Conservation (phyloP, 768 basidiomycete species). For the Harrya chromipes region DNA sequence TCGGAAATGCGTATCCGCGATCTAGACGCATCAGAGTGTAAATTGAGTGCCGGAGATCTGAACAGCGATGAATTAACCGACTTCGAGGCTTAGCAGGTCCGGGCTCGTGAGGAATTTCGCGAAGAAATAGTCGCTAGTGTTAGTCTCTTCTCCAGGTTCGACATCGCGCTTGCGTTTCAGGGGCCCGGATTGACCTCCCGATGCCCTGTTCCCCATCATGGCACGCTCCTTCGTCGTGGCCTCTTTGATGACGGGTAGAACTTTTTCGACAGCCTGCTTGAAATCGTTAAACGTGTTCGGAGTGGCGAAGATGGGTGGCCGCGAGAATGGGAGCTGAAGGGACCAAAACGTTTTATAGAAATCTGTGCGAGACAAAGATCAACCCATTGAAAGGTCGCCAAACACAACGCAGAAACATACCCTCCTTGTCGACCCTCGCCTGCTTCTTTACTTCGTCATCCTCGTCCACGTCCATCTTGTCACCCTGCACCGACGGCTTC, state of each 20-base stretch:
- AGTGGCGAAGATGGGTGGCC: conserved; percentile 65
- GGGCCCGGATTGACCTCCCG: conserved; percentile 32
- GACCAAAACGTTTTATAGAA: conserved; percentile 92
- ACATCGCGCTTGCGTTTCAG: conserved; percentile 68
- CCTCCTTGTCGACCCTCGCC: conserved; percentile 55
- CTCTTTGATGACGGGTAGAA: conserved; percentile 77
- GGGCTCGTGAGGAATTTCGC: conserved; percentile 91
- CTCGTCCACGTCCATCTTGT: conserved; percentile 66
- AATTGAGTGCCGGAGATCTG: conserved; percentile 3
- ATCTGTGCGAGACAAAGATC: conserved; percentile 39
- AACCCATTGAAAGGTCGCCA: not conserved
- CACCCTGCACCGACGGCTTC: conserved; percentile 34
- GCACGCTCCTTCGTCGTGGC: conserved; percentile 86
- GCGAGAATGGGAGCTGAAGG: conserved; percentile 80
- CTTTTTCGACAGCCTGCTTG: conserved; percentile 64
- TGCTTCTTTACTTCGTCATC: conserved; percentile 35
- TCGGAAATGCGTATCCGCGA: conserved; percentile 90
- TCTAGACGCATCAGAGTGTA: conserved; percentile 40
- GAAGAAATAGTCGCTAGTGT: conserved; percentile 77
- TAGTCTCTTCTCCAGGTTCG: conserved; percentile 51
- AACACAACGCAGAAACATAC: conserved; percentile 32
- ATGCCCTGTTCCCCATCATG: conserved; percentile 74
- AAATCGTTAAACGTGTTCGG: conserved; percentile 60
- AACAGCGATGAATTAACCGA: conserved; percentile 31
- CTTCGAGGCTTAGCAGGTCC: conserved; percentile 85